A percentile compares a stretch with the other conserved stretches of the same genome.
Evolutionary conservation across 441 rosid genomes (phyloP).

Genomic region (Pelargonium exstipulatum): DNA sequence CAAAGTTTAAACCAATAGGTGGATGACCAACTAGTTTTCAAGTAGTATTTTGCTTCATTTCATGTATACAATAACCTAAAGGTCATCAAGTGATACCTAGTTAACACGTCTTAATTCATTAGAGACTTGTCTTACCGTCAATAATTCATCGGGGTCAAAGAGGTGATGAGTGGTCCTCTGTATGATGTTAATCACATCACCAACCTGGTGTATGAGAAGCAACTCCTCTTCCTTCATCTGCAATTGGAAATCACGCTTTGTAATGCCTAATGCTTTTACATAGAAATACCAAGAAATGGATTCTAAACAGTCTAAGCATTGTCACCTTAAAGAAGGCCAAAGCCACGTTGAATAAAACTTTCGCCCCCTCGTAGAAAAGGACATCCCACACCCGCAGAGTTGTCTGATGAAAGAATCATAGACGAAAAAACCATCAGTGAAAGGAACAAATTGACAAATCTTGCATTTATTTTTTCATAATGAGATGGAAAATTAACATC

Average conservation of each 20-base stretch:
- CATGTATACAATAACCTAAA: not conserved
- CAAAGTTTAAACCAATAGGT: too few relatives aligned
- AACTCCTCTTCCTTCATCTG: conserved; percentile 94
- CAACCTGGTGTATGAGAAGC: conserved; percentile 87
- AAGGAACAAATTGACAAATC: conserved; percentile 2
- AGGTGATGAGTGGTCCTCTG: conserved; percentile 86
- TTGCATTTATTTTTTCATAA: not conserved
- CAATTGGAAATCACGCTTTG: conserved; percentile 11
- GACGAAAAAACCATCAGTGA: conserved; percentile 10
- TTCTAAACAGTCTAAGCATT: conserved; percentile 12
- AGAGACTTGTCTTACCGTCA: conserved; percentile 48
- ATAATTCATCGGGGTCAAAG: conserved; percentile 85
- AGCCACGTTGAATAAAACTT: conserved; percentile 92
- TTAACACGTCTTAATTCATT: not conserved
- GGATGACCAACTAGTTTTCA: too few relatives aligned
- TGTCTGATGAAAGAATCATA: conserved; percentile 44
- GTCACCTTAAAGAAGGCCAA: conserved; percentile 91
- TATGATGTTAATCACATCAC: conserved; percentile 74
- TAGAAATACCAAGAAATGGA: not conserved
- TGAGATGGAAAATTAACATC: not conserved
- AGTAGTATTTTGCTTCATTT: not conserved
- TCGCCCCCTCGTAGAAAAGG: conserved; percentile 93
- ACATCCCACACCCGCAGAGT: conserved; percentile 96
- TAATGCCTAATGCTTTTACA: not conserved
- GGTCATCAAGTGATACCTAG: not conserved